Percentiles rank a stretch among this genome's conserved stretches.
phyloP scores from a whole-genome alignment of 257 asterid species.

The Rehmannia glutinosa region DNA sequence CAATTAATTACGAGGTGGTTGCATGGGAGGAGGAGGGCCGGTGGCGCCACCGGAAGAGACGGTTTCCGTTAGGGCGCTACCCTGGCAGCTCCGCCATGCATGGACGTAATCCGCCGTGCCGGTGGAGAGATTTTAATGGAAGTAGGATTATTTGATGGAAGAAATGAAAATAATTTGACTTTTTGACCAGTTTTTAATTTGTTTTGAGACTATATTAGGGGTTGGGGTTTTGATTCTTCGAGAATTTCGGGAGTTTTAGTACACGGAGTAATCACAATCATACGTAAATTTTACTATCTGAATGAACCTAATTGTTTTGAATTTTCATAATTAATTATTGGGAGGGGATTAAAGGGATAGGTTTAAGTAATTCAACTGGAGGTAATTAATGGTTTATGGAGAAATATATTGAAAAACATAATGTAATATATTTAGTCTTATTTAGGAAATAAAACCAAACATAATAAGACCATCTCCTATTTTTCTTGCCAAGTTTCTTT shows the following conservation, averaged over 20 bases:
- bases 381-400: too few species aligned
- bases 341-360: too few species aligned
- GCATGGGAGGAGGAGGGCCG: slow-evolving; percentile 20
- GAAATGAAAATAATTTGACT: background rate
- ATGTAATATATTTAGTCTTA: too few species aligned
- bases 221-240: slow-evolving; percentile 8
- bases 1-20: background rate
- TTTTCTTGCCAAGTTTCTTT: too few species aligned
- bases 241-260: slow-evolving; percentile 7
- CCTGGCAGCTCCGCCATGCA: slow-evolving; percentile 35
- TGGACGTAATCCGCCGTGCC: slow-evolving; percentile 11
- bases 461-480: too few species aligned
- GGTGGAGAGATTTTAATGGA: background rate
- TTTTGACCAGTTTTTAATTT: background rate
- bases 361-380: too few species aligned
- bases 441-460: too few species aligned
- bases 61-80: slow-evolving; percentile 28
- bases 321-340: background rate
- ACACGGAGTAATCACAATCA: slow-evolving; percentile 4
- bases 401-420: too few species aligned
- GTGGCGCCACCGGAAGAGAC: slow-evolving; percentile 20
- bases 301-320: background rate
- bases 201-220: slow-evolving; percentile 1
- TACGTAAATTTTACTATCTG: background rate
- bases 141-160: background rate